These are phyloP conservation scores for Clonostachys chloroleuca DNA, from an alignment of 2,329 filamentous ascomycete genomes.

Conservation along the genomic window DNA sequence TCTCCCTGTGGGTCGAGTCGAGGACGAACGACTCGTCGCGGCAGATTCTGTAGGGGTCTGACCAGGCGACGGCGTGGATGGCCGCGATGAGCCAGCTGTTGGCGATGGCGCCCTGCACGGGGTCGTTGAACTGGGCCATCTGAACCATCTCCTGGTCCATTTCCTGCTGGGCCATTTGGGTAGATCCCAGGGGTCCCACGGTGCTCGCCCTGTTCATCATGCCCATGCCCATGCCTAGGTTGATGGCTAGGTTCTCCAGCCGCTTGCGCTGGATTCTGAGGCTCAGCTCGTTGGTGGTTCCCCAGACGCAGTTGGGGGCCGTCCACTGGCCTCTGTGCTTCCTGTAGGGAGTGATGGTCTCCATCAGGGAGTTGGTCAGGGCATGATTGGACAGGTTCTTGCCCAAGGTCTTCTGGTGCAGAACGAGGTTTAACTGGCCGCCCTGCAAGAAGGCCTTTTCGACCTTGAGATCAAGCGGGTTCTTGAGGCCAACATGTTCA, in stretches of 20 bases:
- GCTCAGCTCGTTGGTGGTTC: constrained; percentile 28
- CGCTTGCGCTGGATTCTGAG: constrained; percentile 20
- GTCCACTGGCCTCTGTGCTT: constrained; percentile 22
- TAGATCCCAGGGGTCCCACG: too few species aligned
- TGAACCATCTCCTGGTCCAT: constrained; percentile 11
- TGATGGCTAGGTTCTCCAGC: constrained; percentile 14
- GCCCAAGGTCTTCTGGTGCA: constrained; percentile 25
- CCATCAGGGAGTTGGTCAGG: constrained; percentile 32
- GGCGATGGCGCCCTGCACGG: constrained; percentile 31
- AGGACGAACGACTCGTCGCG: constrained; percentile 8
- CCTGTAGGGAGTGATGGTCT: constrained; percentile 31
- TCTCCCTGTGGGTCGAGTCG: constrained; percentile 12
- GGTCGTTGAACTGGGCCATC: constrained; percentile 29
- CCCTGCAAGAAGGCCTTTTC: constrained; percentile 36
- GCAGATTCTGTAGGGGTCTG: constrained; percentile 33
- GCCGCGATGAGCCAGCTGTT: constrained; percentile 39
- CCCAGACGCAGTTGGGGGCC: constrained; percentile 33
- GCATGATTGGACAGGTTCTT: constrained; percentile 29
- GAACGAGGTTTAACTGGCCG: constrained; percentile 34
- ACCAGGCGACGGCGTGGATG: constrained; percentile 38
- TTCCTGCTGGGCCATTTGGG: constrained; percentile 15
- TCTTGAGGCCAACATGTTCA: constrained; percentile 30
- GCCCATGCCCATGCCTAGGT: too few species aligned
- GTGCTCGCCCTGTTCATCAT: too few species aligned
- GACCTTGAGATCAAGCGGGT: constrained; percentile 25